Evolutionary conservation across 2,329 filamentous ascomycete genomes (phyloP).

Genomic region (Pseudogymnoascus sp.): DNA sequence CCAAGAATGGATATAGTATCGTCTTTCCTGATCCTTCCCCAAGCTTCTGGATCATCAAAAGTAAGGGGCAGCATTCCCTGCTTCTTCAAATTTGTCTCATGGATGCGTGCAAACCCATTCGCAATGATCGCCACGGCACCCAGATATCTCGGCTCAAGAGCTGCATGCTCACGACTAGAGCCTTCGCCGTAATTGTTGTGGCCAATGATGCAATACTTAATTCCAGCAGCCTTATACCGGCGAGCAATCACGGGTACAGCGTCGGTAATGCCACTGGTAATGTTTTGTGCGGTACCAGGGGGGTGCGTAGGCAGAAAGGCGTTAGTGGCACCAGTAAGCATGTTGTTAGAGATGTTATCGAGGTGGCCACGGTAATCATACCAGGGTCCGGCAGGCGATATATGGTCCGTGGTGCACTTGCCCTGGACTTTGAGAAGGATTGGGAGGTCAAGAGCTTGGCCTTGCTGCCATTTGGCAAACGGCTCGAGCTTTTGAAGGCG

Average conservation of each 20-base stretch:
- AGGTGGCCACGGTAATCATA: slow-evolving; percentile 33
- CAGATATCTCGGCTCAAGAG: slow-evolving; percentile 23
- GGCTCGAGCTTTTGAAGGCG: slow-evolving; percentile 26
- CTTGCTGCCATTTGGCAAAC: slow-evolving; percentile 22
- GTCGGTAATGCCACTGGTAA: slow-evolving; percentile 14
- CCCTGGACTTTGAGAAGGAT: slow-evolving; percentile 30
- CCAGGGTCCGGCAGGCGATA: slow-evolving; percentile 33
- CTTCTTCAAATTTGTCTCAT: slow-evolving; percentile 27
- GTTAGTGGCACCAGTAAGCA: slow-evolving; percentile 29
- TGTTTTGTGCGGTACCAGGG: slow-evolving; percentile 24
- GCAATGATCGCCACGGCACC: slow-evolving; percentile 22
- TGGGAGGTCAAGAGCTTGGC: slow-evolving; percentile 9
- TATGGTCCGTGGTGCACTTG: slow-evolving; percentile 35
- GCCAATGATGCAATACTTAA: slow-evolving; percentile 28
- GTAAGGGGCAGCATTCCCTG: slow-evolving; percentile 26
- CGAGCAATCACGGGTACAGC: slow-evolving; percentile 25
- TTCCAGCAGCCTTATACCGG: slow-evolving; percentile 16
- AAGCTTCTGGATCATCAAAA: slow-evolving; percentile 18
- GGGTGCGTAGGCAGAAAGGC: slow-evolving; percentile 22
- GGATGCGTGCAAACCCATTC: slow-evolving; percentile 24
- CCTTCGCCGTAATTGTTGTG: slow-evolving; percentile 28
- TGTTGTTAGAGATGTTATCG: slow-evolving; percentile 32
- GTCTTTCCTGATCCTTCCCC: slow-evolving; percentile 13
- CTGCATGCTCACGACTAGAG: slow-evolving; percentile 24
- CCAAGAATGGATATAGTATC: slow-evolving; percentile 11